Base-by-base conservation (phyloP, 805 yeast species). In the Yamadazyma takamatsuzukensis region DNA sequence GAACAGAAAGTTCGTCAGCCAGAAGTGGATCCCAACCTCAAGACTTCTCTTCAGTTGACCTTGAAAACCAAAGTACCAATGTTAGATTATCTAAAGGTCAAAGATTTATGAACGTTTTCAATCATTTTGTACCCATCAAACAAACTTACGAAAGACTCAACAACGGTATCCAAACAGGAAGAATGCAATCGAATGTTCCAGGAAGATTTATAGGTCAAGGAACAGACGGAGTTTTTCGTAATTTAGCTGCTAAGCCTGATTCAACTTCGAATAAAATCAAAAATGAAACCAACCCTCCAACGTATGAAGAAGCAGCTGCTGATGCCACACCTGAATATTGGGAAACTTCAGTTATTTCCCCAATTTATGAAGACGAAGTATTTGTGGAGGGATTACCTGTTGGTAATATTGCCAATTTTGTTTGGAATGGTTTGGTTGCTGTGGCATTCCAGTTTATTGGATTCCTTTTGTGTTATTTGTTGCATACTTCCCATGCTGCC, bases 401-500 rank as follows among this genome's bases (percentile, higher is more conserved):
- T 18, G 98, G 98, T 2, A 83, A 83, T 49, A 55, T 84, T n/a
- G 78, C 94, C 22, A 86, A 85, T 51, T 81, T 89, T 48, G 59
- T 85, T 4, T 90, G 98, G 97, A 90, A 89, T 59, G 70, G 79
- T 45, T 70, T 87, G 45, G 94, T 93, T 2, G 79, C 95, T 15
- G 72, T 86, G n/a, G 82, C 94, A 25, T 93, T 93, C 67, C 96
- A 90, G 59, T 85, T 84, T 54, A 82, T 90, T 19, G 98, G 98
- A 3, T 93, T 93, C 59, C 68, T 93, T 25, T 69, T 90, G 34
- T 89, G 97, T 6, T 93, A 89, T 53, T 64, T 90, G 27, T 67
- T 93, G 34, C 97, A 93, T 59, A 90, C 97, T 1, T 85, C 97
- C 2, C 98, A 93, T 54, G 97, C 97, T 4, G 95, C 97, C 4